These are phyloP conservation scores for Borovskyia barvae DNA, from an alignment of 208 protist genomes.

Conservation along the genomic window DNA sequence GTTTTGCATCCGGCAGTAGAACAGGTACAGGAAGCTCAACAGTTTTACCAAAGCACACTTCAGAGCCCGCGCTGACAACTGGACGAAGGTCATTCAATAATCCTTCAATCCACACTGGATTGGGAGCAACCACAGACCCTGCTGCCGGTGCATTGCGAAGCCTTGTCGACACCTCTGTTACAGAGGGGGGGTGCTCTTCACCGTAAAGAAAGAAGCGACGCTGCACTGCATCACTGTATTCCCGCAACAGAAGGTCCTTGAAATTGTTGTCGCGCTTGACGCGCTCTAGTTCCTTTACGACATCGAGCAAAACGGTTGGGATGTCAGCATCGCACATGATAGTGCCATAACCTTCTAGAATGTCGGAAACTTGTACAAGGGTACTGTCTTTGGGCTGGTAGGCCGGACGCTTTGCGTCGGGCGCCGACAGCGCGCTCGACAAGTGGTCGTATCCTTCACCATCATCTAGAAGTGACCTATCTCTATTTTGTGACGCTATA, in stretches of 20 bases:
- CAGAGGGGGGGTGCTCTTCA: constrained; percentile 25
- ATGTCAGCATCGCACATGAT: constrained; percentile 29
- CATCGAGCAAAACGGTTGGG: constrained; percentile 35
- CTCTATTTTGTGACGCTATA: constrained; percentile 23
- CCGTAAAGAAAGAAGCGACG: constrained; percentile 43
- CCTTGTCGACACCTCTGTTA: constrained; percentile 12
- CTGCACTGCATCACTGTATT: constrained; percentile 43
- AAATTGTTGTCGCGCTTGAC: constrained; percentile 38
- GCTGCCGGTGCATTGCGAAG: constrained; percentile 5
- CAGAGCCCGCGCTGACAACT: not conserved
- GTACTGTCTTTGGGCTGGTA: constrained; percentile 10
- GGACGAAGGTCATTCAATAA: constrained; percentile 9
- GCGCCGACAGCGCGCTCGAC: not conserved
- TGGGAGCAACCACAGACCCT: not conserved
- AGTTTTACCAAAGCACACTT: constrained; percentile 8
- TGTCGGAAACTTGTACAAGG: constrained; percentile 47
- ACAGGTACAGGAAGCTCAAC: constrained; percentile 3
- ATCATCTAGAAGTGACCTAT: constrained; percentile 32
- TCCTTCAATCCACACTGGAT: constrained; percentile 22
- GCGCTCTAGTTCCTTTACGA: constrained; percentile 56
- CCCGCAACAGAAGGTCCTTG: constrained; percentile 42
- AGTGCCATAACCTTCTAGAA: constrained; percentile 48
- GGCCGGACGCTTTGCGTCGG: not conserved
- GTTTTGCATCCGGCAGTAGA: constrained; percentile 10
- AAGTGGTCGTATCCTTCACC: not conserved